Base-by-base conservation (phyloP, 345 rosid species). In the Dovyalis caffra region DNA sequence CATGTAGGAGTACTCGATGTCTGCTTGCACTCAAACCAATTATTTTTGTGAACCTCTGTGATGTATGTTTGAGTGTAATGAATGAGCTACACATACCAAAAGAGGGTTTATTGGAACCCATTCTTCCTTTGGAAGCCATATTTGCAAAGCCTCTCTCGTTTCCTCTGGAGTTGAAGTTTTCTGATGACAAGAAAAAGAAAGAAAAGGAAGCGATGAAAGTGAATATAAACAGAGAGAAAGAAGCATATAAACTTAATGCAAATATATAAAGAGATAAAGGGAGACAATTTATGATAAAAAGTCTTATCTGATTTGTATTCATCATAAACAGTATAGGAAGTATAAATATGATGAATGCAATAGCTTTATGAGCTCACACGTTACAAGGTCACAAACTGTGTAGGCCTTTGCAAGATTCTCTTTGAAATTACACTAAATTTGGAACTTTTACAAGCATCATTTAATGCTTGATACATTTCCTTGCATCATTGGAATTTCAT, bases 51-150 rank as follows among this genome's bases (percentile, higher is more conserved):
- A 16, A 16, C 51, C 51, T 45, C 20, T 45, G 51, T 45, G 51
- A 45, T 45, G 62, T 28, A 57, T 57, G 9, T 29, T 5, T 20
- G 43, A 1, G 4, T 35, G 25, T 20, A 26, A 70, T 66, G 60
- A 76, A 78, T 20, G 23, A 28, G 58, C 49, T 35, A 21, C n/a
- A 18, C 83, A n/a, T 83, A 92, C 98, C 93, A 92, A 80, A 73
- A 92, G 97, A 79, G 95, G 94, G 82, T 95, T 95, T 57, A 95
- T 89, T 57, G 93, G 89, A 80, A 85, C 88, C 97, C 95, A 92
- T 81, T 92, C 97, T 75, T 90, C 95, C 85, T 90, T 95, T 18
- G 99, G 99, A 84, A 95, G 92, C 99, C 99, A 92, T 10, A 77
- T 86, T 72, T 95, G 95, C 84, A 95, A 76, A 20, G 91, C 91